Base-by-base conservation (phyloP, 768 basidiomycete species). In the Neoboletus brunneissimus region DNA sequence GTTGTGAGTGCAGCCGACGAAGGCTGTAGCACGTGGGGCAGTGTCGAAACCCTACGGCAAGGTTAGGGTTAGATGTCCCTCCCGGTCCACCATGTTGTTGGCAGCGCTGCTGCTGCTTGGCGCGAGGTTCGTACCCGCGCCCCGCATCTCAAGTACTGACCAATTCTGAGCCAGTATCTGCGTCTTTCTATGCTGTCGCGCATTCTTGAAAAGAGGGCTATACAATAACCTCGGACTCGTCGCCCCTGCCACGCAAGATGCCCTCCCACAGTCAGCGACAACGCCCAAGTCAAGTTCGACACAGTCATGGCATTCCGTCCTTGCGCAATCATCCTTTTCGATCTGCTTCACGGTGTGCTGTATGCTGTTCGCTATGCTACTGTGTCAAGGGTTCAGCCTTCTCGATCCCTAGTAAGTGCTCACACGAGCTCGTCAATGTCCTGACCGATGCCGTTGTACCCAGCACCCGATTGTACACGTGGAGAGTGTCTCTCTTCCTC, bases 261-360 rank as follows among this genome's bases (percentile, higher is more conserved):
- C 58, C 53, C 47, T 70, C 60, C 56, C 72, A 31, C 61, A 63
- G 63, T 56, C 63, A 48, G 61, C 42, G 58, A 61, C 63, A 37
- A 53, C 60, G 50, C 54, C 60, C 18, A 71, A 58, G 35, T 47
- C 48, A 44, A 60, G 22, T 57, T 61, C 57, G 56, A 58, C 56
- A 42, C 64, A 65, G 16, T 63, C 75, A 32, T 70, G 81, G 43
- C 87, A 90, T 60, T 82, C 85, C 0, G 67, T 69, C 4, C 64
- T 89, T 0, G 78, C 90, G 0, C 74, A 85, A 42, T 75, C 73
- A 1, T 68, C 85, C 8, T 92, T 94, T 62, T 80, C 88, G 0
- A 71, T 83, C 32, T 86, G 85, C 62, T 89, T 92, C 67, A 80
- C 87, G 1, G 91, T 92, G 71, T 83, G 85, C 50, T 86, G 85